Evolutionary conservation across 768 basidiomycete genomes (phyloP), one percentile per base, ranked within the genome.

Genomic region (Lactarius indigo): DNA sequence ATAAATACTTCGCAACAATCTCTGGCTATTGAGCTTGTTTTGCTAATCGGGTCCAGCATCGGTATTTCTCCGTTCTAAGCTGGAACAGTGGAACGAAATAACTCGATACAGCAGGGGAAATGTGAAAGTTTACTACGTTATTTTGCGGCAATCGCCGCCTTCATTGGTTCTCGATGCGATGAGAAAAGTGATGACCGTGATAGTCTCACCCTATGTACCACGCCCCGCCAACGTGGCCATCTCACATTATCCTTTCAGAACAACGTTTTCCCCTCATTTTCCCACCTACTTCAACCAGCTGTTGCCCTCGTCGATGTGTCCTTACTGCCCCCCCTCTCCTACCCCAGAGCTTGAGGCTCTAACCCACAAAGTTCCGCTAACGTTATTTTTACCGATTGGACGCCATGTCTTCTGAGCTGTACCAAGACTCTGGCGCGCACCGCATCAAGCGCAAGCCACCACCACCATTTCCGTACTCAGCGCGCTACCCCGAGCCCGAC

Each of bases 401-500:
- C 54, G 3, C 4, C 35, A 67, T 67, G 66, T 64, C 66, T 37
- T 37, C 52, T 23, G 66, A 67, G 10, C 28, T n/a, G 1, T 4
- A 33, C 41, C 58, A 59, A 56, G 68, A 67, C 47, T 26, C 28
- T 42, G 39, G 42, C 35, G 31, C 62, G 54, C 64, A 28, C 30
- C 68, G 64, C 42, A 74, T 85, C 70, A 82, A 76, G 72, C 84
- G 88, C 63, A 88, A 88, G 72, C 87, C 85, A 6, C 78, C 85
- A 3, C 87, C 87, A 7, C 73, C 77, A 56, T 78, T 85, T 63
- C 82, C 82, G 59, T 74, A 81, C 70, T 80, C 83, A 12, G 72
- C 80, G 61, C 79, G 84, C 47, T 91, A 90, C 74, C 89, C 89
- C 5, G 75, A 79, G 2, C 87, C 88, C 35, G 89, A 91, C 75